These are phyloP conservation scores for Kazachstania sp. DNA, from an alignment of 1,139 yeast species.

Conservation along the genomic window DNA sequence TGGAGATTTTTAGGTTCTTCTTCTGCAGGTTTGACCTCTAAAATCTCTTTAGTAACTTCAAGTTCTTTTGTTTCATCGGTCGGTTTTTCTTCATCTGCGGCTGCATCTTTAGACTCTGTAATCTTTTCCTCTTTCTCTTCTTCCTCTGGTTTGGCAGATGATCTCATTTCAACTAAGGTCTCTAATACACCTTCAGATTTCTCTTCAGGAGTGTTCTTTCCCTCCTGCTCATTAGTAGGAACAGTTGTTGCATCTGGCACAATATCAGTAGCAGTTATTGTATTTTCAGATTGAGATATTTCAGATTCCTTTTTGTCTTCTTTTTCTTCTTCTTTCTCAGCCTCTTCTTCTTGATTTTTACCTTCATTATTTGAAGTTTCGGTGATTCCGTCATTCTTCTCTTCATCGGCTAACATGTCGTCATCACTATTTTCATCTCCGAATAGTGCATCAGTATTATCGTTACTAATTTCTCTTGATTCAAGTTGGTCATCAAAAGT, in stretches of 20 bases:
- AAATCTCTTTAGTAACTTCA: not conserved
- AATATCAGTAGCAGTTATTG: not conserved
- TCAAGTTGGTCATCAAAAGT: not conserved
- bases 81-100: not conserved
- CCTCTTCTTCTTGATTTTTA: constrained; percentile 1
- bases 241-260: not conserved
- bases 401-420: not conserved
- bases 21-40: not conserved
- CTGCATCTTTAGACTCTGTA: not conserved
- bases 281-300: not conserved
- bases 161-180: not conserved
- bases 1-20: not conserved
- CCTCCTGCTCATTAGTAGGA: not conserved
- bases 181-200: not conserved
- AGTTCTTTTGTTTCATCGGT: not conserved
- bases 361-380: not conserved
- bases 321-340: not conserved
- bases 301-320: not conserved
- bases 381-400: not conserved
- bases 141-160: not conserved
- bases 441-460: constrained; percentile 8
- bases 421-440: constrained; percentile 2
- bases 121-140: not conserved
- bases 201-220: not conserved
- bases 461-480: constrained; percentile 3